Conservation (phyloP, 805 yeast genomes). For the Diddensiella caesifluorescens region DNA sequence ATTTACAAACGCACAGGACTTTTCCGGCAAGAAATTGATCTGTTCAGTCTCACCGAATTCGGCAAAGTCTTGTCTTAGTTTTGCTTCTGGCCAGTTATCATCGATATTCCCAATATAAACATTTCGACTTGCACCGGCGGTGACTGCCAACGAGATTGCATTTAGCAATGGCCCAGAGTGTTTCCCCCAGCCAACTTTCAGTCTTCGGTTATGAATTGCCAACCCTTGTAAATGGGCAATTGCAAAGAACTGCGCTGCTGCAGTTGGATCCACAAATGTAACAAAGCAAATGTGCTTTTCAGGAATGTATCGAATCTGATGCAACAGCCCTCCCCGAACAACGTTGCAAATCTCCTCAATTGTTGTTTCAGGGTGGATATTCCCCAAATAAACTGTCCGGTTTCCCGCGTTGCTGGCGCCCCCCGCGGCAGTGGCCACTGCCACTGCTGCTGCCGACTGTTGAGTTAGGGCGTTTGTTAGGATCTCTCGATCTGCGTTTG, state of each 20-base stretch:
- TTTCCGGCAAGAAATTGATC: slow-evolving; percentile 77
- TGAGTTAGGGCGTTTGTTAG: slow-evolving; percentile 55
- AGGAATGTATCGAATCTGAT: slow-evolving; percentile 69
- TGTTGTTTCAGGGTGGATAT: slow-evolving; percentile 79
- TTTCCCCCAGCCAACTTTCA: slow-evolving; percentile 97
- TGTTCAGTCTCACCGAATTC: slow-evolving; percentile 94
- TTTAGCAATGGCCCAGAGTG: slow-evolving; percentile 89
- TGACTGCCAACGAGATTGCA: slow-evolving; percentile 81
- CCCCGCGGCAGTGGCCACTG: slow-evolving; percentile 90
- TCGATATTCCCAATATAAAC: slow-evolving; percentile 77
- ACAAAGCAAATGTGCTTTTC: slow-evolving; percentile 92
- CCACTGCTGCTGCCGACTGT: slow-evolving; percentile 97
- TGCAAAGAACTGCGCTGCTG: slow-evolving; percentile 96
- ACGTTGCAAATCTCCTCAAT: slow-evolving; percentile 94
- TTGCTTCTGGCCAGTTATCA: slow-evolving; percentile 42
- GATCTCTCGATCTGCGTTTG: slow-evolving; percentile 56
- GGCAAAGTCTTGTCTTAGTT: slow-evolving; percentile 66
- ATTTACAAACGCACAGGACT: slow-evolving; percentile 86
- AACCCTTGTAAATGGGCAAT: slow-evolving; percentile 88
- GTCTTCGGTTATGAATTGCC: slow-evolving; percentile 75
- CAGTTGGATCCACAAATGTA: slow-evolving; percentile 92
- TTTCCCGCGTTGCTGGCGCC: slow-evolving; percentile 90
- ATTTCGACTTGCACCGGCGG: slow-evolving; percentile 91
- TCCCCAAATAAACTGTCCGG: slow-evolving; percentile 87
- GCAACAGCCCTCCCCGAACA: slow-evolving; percentile 90